Evolutionary conservation across 2,329 filamentous ascomycete species (phyloP), one percentile per base, ranked within the genome.

Genomic region (Microcyclospora tardicrescens): DNA sequence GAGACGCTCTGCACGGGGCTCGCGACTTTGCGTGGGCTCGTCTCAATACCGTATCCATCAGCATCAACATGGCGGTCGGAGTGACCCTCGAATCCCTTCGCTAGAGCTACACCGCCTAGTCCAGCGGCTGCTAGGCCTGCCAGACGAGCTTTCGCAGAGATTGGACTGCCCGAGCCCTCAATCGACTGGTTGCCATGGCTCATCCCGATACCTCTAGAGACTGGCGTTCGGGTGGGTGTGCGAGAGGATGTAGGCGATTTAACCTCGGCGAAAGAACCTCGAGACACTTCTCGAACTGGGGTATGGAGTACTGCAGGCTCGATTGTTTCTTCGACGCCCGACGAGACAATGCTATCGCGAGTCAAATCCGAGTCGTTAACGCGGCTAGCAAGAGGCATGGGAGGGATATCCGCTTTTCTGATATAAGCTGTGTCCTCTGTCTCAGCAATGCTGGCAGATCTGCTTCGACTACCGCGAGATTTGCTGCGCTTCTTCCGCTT

Each of bases 1-100:
- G 85, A 89, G 12, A 94, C 84, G 52, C 87, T 95, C 49, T 91
- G 87, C 43, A 93, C 87, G 0, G 89, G 89, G 55, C 87, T 95
- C 35, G 41, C 49, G 28, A 52, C 43, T 15, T 49, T 47, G 12
- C 49, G 50, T 13, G 43, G 44, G 8, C 35, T n/a, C 8, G 39
- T 42, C 15, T 30, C 31, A 9, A 46, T 40, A n/a, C 53, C 55
- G 40, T 59, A 57, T 2, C 50, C 54, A 40, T 57, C 54, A 13
- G 49, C 51, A 40, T 57, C 51, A 16, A 55, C 47, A 31, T 50
- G 43, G 37, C 75, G 72, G 48, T 81, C 75, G 10, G 76, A 71
- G 50, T 79, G 72, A 45, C 83, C 79, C 1, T 79, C 74, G n/a
- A 78, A 69, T 49, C 81, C 81, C 47, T 73, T 74, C 19, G 41